phyloP scores from a whole-genome alignment of 768 basidiomycete species.

The Thelephora ganbajun region DNA sequence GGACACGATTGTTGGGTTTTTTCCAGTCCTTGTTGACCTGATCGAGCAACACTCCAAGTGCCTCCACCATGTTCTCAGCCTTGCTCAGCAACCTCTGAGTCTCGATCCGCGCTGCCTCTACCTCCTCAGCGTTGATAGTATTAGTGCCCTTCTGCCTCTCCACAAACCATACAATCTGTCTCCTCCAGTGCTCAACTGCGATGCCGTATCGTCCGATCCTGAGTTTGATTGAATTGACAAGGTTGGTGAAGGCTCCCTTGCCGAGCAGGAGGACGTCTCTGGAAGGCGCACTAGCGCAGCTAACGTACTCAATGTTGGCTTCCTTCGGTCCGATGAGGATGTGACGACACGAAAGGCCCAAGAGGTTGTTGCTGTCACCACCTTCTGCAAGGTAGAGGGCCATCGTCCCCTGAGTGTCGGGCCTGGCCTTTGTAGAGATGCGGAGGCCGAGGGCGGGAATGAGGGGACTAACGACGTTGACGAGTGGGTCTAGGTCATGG shows the following conservation, averaged over 20 bases:
- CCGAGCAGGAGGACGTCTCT: constrained; percentile 21
- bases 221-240: too few species aligned
- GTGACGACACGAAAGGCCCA: constrained; percentile 19
- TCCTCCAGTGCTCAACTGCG: constrained; percentile 10
- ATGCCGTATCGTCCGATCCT: constrained; percentile 14
- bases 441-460: constrained; percentile 21
- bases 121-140: constrained; percentile 5
- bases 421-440: constrained; percentile 20
- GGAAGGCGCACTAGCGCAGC: constrained; percentile 14
- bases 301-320: constrained; percentile 15
- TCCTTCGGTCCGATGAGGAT: constrained; percentile 14
- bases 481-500: constrained; percentile 15
- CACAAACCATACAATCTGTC: constrained; percentile 12
- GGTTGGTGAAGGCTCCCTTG: too few species aligned
- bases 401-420: constrained; percentile 19
- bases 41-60: constrained; percentile 12
- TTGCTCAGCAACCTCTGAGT: constrained; percentile 9
- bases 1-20: constrained; percentile 9
- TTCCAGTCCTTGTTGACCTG: constrained; percentile 12
- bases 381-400: constrained; percentile 18
- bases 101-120: constrained; percentile 1
- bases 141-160: constrained; percentile 3
- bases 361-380: constrained; percentile 8
- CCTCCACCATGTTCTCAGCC: constrained; percentile 10
- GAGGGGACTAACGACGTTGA: constrained; percentile 18